Percentiles rank a stretch among this genome's conserved stretches.
Conservation (phyloP, 306 rosid genomes). For the Bauhinia variegata region DNA sequence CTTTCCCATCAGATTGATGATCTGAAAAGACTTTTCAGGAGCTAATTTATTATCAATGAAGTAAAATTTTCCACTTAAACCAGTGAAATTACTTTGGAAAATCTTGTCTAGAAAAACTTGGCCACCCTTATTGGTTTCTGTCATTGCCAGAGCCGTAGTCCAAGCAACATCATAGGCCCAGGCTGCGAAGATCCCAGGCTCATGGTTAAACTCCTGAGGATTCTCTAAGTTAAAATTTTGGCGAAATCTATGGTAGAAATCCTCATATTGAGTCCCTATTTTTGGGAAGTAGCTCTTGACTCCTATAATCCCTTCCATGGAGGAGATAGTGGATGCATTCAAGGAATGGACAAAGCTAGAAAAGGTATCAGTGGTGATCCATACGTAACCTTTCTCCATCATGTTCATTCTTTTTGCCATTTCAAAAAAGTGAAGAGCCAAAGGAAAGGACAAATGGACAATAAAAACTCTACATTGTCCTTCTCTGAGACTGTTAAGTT, state of each 20-base stretch:
- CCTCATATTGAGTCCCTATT: not conserved
- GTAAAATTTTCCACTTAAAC: slow-evolving; percentile 41
- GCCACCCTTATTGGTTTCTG: slow-evolving; percentile 22
- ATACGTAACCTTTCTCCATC: slow-evolving; percentile 53
- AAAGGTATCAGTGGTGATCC: slow-evolving; percentile 56
- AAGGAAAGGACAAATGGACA: slow-evolving; percentile 46
- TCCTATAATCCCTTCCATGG: slow-evolving; percentile 55
- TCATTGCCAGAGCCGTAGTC: slow-evolving; percentile 42
- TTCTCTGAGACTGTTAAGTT: slow-evolving; percentile 47
- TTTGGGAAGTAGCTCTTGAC: slow-evolving; percentile 44
- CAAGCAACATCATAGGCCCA: slow-evolving; percentile 57
- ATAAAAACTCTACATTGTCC: slow-evolving; percentile 41
- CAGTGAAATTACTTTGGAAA: slow-evolving; percentile 32
- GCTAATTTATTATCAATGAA: slow-evolving; percentile 31
- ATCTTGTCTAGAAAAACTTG: slow-evolving; percentile 37
- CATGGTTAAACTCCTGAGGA: slow-evolving; percentile 41
- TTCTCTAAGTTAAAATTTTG: slow-evolving; percentile 33
- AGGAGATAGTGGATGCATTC: slow-evolving; percentile 45
- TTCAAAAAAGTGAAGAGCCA: slow-evolving; percentile 39
- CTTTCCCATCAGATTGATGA: slow-evolving; percentile 51
- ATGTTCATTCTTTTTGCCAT: slow-evolving; percentile 50
- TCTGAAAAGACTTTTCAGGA: slow-evolving; percentile 35
- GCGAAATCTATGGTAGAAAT: slow-evolving; percentile 35
- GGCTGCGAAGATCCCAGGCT: slow-evolving; percentile 47
- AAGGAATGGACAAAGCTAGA: slow-evolving; percentile 53